Conservation (phyloP, 2,329 filamentous ascomycete genomes). For the Alternaria atra region DNA sequence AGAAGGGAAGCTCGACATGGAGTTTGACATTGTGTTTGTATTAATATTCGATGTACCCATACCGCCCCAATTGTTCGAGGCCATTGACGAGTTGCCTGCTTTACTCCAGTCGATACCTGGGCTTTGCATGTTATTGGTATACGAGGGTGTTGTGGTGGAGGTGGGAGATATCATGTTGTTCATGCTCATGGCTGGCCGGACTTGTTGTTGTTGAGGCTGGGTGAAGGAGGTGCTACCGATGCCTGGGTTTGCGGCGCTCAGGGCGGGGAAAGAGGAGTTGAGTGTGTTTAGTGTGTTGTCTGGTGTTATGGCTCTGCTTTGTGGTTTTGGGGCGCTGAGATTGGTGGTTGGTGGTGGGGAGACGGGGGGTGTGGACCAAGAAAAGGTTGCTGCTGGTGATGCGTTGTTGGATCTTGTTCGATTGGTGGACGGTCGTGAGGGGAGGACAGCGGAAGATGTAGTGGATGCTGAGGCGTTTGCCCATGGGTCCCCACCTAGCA, state of each 20-base stretch:
- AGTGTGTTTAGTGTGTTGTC: slow-evolving; percentile 58
- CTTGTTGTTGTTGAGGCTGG: slow-evolving; percentile 53
- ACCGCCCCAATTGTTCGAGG: slow-evolving; percentile 38
- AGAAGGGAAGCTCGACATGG: slow-evolving; percentile 58
- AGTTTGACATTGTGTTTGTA: slow-evolving; percentile 17
- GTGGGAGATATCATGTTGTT: slow-evolving; percentile 41
- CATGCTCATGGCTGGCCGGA: slow-evolving; percentile 45
- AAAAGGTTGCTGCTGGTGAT: slow-evolving; percentile 53
- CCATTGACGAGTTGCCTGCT: slow-evolving; percentile 28
- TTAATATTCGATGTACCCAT: slow-evolving; percentile 19
- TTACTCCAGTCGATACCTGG: slow-evolving; percentile 44
- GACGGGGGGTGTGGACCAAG: slow-evolving; percentile 56
- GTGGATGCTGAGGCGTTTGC: slow-evolving; percentile 46
- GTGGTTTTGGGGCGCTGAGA: slow-evolving; percentile 33
- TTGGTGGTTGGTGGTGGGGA: slow-evolving; percentile 46
- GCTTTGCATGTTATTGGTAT: slow-evolving; percentile 27
- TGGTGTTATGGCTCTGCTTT: slow-evolving; percentile 61
- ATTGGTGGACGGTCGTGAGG: slow-evolving; percentile 41
- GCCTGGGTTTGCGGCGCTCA: slow-evolving; percentile 46
- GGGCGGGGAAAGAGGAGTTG: slow-evolving; percentile 49
- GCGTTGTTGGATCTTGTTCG: slow-evolving; percentile 37
- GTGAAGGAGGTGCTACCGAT: slow-evolving; percentile 47
- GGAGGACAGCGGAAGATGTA: slow-evolving; percentile 41
- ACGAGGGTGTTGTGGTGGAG: slow-evolving; percentile 30
- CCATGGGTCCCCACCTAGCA: slow-evolving; percentile 57